phyloP scores from a whole-genome alignment of 768 basidiomycete species.

The Mycena olivaceomarginata region DNA sequence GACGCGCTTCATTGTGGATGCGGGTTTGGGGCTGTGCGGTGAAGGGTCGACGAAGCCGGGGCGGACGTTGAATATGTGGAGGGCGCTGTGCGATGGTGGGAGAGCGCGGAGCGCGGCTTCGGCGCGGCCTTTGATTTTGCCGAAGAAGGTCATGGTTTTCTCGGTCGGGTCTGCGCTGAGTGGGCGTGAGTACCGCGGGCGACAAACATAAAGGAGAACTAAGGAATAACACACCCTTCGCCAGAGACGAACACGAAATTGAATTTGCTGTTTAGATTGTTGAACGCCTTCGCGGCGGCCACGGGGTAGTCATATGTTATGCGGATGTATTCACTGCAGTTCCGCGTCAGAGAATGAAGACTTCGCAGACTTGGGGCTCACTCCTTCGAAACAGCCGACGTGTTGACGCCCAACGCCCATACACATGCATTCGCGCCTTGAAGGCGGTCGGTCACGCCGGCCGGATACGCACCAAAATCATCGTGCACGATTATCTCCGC shows the following conservation, averaged over 20 bases:
- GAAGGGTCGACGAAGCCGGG: conserved; percentile 45
- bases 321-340: conserved; percentile 46
- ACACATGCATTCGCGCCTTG: conserved; percentile 51
- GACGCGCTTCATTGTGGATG: background rate
- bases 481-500: conserved; percentile 49
- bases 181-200: background rate
- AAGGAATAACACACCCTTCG: conserved; percentile 38
- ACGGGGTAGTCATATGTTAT: conserved; percentile 53
- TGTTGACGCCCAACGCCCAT: conserved; percentile 54
- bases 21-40: conserved; percentile 16
- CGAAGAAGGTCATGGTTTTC: conserved; percentile 45
- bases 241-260: conserved; percentile 55
- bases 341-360: too few species aligned
- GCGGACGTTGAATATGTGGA: conserved; percentile 48
- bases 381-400: conserved; percentile 49
- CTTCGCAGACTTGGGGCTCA: conserved; percentile 26
- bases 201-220: background rate
- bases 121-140: conserved; percentile 50
- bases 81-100: conserved; percentile 29
- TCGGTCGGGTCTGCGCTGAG: conserved; percentile 49
- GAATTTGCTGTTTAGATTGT: conserved; percentile 48
- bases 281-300: conserved; percentile 51
- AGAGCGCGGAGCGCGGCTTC: conserved; percentile 46
- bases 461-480: conserved; percentile 47
- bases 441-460: conserved; percentile 31